A percentile compares a stretch with the other conserved stretches of the same genome.
Conservation (phyloP, 805 yeast genomes). For the Starmerella stigmatis region DNA sequence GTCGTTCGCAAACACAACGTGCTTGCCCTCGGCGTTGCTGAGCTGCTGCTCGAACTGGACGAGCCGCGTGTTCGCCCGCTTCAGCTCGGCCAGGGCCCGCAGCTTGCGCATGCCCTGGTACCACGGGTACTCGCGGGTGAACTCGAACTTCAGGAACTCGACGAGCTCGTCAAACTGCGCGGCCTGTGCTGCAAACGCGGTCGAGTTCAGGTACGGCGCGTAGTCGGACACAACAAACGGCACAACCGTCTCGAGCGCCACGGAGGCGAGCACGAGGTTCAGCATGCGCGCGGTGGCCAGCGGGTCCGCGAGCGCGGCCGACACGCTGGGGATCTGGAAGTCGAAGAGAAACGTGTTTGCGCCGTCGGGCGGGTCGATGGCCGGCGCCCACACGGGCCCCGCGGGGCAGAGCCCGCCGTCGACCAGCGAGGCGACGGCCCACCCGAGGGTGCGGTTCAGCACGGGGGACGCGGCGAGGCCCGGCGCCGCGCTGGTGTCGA, state of each 20-base stretch:
- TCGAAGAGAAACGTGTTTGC: constrained; percentile 5
- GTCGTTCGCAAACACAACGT: constrained; percentile 3
- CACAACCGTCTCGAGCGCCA: constrained; percentile 12
- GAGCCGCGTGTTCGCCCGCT: constrained; percentile 11
- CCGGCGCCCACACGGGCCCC: neutral
- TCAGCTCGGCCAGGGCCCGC: constrained; percentile 6
- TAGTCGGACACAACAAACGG: constrained; percentile 10
- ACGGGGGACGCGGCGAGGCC: constrained; percentile 10
- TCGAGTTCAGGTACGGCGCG: neutral
- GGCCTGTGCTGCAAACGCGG: neutral
- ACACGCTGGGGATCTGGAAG: constrained; percentile 10
- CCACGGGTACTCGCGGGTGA: constrained; percentile 21
- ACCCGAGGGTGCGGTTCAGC: constrained; percentile 1
- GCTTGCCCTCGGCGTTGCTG: neutral
- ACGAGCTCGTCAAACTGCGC: constrained; percentile 6
- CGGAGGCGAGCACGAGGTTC: constrained; percentile 8
- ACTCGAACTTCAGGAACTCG: neutral
- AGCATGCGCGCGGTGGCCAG: constrained; percentile 4
- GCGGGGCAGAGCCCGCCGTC: constrained; percentile 8
- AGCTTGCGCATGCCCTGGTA: constrained; percentile 13
- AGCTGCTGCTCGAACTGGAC: constrained; percentile 11
- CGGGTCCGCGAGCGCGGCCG: constrained; percentile 1
- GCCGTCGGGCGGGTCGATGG: constrained; percentile 4
- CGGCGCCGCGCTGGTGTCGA: constrained; percentile 1
- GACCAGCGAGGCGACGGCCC: constrained; percentile 9